Base-by-base conservation (phyloP, 345 rosid species). In the Dipteronia dyeriana region DNA sequence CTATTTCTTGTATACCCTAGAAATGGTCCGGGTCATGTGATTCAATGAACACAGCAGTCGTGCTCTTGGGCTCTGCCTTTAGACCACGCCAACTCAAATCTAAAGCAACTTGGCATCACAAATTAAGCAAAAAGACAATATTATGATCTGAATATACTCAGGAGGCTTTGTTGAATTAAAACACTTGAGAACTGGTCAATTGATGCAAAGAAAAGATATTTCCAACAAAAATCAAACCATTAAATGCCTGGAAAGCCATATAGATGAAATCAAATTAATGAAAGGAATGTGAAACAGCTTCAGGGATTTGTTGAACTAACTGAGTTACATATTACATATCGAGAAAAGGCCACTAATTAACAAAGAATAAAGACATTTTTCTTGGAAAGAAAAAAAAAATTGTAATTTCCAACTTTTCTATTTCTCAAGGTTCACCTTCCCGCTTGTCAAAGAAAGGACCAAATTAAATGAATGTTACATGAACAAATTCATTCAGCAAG, bases 401-500 rank as follows among this genome's bases (percentile, higher is more conserved):
- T 0, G 19, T 38, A 76, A 51, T 70, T 56, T 11, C n/a, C 74
- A 75, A 66, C 9, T 69, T 77, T 73, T 78, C 81, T 68, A 57
- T 69, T 67, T 43, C 63, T 71, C 73, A 23, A 34, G 64, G 74
- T 76, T 76, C 49, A 39, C 60, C 79, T 80, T 71, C 80, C 80
- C 7, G 68, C 53, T 78, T 66, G 38, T 74, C 39, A 68, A 39
- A 74, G 77, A 70, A 68, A 82, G 76, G 78, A 70, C 41, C 75
- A 66, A 75, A 59, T 56, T 66, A 66, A 71, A 56, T 54, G 61
- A 65, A 59, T 72, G 73, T 64, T 80, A 79, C 81, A 81, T 34
- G 59, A 80, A 79, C 75, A 70, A 81, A 80, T 83, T 82, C 85
- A 71, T 78, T 74, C 77, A 71, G 70, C 79, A 76, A 77, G 71